Percentiles rank a stretch among this genome's conserved stretches.
These are phyloP conservation scores for Candida mattraensis DNA, from an alignment of 805 yeast genomes.

Conservation along the genomic window DNA sequence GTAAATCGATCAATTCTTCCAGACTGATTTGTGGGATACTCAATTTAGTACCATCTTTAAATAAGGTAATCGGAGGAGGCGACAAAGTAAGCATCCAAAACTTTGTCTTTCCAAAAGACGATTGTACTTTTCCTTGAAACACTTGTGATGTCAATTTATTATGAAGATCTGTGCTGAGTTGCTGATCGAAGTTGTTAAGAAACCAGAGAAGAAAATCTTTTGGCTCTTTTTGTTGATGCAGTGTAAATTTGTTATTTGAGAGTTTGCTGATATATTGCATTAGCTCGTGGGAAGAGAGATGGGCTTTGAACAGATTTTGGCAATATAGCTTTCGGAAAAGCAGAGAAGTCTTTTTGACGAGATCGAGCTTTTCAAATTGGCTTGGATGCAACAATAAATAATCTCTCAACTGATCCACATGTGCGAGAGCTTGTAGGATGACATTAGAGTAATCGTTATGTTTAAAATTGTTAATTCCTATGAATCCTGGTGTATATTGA, in stretches of 20 bases:
- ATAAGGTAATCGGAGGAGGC: slow-evolving; percentile 57
- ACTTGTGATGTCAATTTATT: slow-evolving; percentile 32
- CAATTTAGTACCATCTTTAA: slow-evolving; percentile 45
- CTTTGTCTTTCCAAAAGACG: slow-evolving; percentile 27
- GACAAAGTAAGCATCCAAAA: slow-evolving; percentile 61
- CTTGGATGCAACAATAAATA: slow-evolving; percentile 35
- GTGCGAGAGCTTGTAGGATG: slow-evolving; percentile 54
- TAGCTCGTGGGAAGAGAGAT: slow-evolving; percentile 68
- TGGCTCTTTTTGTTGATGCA: slow-evolving; percentile 48
- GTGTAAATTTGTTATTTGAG: slow-evolving; percentile 44
- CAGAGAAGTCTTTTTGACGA: slow-evolving; percentile 45
- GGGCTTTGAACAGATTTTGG: slow-evolving; percentile 52
- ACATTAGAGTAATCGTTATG: slow-evolving; percentile 58
- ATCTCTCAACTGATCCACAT: slow-evolving; percentile 51
- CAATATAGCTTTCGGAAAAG: slow-evolving; percentile 67
- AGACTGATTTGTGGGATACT: slow-evolving; percentile 55
- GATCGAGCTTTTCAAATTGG: slow-evolving; percentile 31
- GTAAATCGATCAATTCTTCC: slow-evolving; percentile 42
- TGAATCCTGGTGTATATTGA: slow-evolving; percentile 58
- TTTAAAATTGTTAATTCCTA: slow-evolving; percentile 60
- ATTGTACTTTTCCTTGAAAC: slow-evolving; percentile 54
- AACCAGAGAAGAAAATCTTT: slow-evolving; percentile 60
- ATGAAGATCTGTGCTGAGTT: slow-evolving; percentile 20
- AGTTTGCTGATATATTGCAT: slow-evolving; percentile 45
- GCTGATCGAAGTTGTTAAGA: slow-evolving; percentile 44